Base-by-base conservation (phyloP, 495 filamentous ascomycete genomes). In the Xylaria sp. region DNA sequence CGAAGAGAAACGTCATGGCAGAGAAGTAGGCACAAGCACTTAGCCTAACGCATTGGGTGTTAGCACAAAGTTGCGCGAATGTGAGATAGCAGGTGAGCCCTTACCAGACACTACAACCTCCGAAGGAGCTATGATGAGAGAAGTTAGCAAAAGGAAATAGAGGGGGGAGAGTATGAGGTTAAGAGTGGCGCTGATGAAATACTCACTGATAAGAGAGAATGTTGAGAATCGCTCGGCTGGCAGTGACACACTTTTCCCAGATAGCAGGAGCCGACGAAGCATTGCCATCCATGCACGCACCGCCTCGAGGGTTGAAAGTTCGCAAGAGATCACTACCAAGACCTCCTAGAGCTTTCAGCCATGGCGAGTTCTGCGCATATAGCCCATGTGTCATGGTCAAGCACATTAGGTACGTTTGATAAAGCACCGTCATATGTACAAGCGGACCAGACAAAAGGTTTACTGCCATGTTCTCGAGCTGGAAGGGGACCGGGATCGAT, bases 11-110 rank as follows among this genome's bases (percentile, higher is more conserved):
- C n/a, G 78, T 59, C 41, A 77, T 69, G 4, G 74, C 72, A 1
- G 79, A 79, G 44, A 80, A 74, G 37, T 75, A 75, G 29, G 76
- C 75, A 50, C 76, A 79, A 26, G 73, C 64, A 31, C 73, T 79
- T 19, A 74, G 35, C 78, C 78, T 80, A 48, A 8, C 11, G 26
- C 9, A 31, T 40, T 17, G 9, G 0, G 19, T 35, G 35, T 62
- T 6, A 43, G 33, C 11, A 43, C 19, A 62, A 11, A 37, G 43
- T 24, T 41, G 12, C 33, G 14, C 1, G n/a, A 7, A 1, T 1
- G 6, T 14, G 17, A 15, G 8, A 35, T 43, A 14, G 59, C 24
- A 21, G 59, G 59, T 21, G 19, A 35, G 53, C 24, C 46, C 78
- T 76, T 55, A 80, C 78, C 78, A 80, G 14, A 77, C 26, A 71